Conservation (phyloP, 192 early-diverging fungal species). For the Coemansia sp. region DNA sequence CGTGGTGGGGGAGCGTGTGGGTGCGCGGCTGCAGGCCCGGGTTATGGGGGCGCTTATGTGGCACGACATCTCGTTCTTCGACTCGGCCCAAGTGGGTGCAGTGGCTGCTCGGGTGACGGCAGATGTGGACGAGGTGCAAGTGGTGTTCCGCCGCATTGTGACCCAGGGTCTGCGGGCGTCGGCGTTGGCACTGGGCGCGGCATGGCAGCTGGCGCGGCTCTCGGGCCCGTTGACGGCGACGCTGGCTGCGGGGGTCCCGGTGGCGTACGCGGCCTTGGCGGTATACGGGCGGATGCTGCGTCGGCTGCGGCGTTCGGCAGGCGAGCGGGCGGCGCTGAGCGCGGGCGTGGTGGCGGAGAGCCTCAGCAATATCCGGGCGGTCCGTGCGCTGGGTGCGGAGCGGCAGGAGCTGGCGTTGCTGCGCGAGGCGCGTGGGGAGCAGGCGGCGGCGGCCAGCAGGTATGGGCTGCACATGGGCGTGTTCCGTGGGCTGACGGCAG, state of each 20-base stretch:
- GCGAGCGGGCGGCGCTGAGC: conserved; percentile 47
- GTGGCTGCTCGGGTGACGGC: conserved; percentile 51
- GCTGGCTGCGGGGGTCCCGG: conserved; percentile 50
- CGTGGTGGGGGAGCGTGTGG: conserved; percentile 56
- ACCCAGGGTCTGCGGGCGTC: conserved; percentile 55
- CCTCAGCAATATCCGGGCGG: conserved; percentile 54
- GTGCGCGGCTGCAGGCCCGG: conserved; percentile 46
- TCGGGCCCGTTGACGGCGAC: conserved; percentile 53
- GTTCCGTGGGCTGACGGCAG: conserved; percentile 59
- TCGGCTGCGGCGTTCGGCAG: conserved; percentile 33
- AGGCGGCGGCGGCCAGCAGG: conserved; percentile 30
- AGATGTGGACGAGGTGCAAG: conserved; percentile 57
- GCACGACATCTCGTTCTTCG: conserved; percentile 62
- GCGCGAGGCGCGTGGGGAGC: conserved; percentile 32
- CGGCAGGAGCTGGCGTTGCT: conserved; percentile 49
- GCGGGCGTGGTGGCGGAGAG: conserved; percentile 56
- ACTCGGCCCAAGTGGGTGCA: conserved; percentile 49
- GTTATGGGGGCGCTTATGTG: conserved; percentile 50
- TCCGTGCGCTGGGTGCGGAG: conserved; percentile 58
- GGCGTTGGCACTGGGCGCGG: conserved; percentile 52
- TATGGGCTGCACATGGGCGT: conserved; percentile 59
- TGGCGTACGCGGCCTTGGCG: conserved; percentile 47
- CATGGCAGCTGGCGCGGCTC: conserved; percentile 49
- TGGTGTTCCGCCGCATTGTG: conserved; percentile 56
- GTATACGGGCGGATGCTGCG: conserved; percentile 56